A percentile compares a stretch with the other conserved stretches of the same genome.
Conservation (phyloP, 495 filamentous ascomycete genomes). For the Penicillium salamii region DNA sequence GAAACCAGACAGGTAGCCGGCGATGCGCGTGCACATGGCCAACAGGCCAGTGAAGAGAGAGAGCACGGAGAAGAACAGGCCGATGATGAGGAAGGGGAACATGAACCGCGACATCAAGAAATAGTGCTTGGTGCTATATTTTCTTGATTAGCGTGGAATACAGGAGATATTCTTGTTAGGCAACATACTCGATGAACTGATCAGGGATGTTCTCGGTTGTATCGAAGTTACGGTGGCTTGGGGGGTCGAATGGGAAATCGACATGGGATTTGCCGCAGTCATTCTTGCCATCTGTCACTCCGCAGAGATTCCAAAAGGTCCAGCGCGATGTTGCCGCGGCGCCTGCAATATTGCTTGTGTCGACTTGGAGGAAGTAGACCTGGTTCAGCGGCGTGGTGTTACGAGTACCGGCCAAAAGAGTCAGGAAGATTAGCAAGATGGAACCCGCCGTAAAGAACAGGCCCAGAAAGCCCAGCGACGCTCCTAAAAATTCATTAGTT, state of each 20-base stretch:
- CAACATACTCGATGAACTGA: constrained; percentile 53
- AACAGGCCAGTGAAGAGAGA: constrained; percentile 61
- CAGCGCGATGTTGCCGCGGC: constrained; percentile 69
- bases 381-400: constrained; percentile 60
- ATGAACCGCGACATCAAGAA: constrained; percentile 66
- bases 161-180: neutral
- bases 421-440: constrained; percentile 74
- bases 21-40: constrained; percentile 59
- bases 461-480: constrained; percentile 55
- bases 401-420: constrained; percentile 67
- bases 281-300: constrained; percentile 52
- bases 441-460: constrained; percentile 74
- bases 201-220: constrained; percentile 54
- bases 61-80: constrained; percentile 60
- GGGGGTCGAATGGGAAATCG: constrained; percentile 65
- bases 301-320: constrained; percentile 83
- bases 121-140: constrained; percentile 51
- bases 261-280: constrained; percentile 53
- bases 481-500: constrained; percentile 29
- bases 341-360: constrained; percentile 65
- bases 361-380: constrained; percentile 79
- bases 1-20: constrained; percentile 56
- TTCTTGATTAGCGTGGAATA: constrained; percentile 3
- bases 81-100: constrained; percentile 70
- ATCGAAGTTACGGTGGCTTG: constrained; percentile 54